Conservation (phyloP, 305 asterid genomes). For the Petunia hybrid region DNA sequence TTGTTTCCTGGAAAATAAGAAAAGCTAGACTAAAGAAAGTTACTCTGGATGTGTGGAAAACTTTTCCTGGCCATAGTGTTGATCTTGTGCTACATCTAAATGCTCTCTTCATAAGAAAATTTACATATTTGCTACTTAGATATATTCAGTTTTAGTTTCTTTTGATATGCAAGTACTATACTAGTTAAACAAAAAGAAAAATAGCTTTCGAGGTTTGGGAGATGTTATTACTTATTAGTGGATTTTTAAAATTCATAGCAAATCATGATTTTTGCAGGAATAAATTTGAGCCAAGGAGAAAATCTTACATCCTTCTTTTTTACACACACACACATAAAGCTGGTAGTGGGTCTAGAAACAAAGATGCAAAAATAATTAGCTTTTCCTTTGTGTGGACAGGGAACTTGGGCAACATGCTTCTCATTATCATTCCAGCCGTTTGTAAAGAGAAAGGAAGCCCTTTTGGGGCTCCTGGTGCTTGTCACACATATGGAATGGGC, state of each 20-base stretch:
- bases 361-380: not conserved
- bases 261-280: not conserved
- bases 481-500: conserved; percentile 73
- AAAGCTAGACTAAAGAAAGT: not conserved
- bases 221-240: not conserved
- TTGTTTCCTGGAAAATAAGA: conserved; percentile 20
- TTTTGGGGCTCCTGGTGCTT: conserved; percentile 74
- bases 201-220: not conserved
- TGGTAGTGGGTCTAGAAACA: not conserved
- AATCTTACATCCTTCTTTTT: not conserved
- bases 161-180: no score
- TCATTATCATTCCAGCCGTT: conserved; percentile 87
- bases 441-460: conserved; percentile 92
- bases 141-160: no score
- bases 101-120: not conserved
- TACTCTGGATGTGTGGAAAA: not conserved
- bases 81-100: not conserved
- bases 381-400: conserved; percentile 53
- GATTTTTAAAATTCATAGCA: not conserved
- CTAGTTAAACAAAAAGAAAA: not conserved
- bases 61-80: not conserved
- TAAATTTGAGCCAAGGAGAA: not conserved
- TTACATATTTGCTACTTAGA: no score
- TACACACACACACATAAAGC: not conserved
- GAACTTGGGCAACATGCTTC: conserved; percentile 84